A percentile compares a stretch with the other conserved stretches of the same genome.
Evolutionary conservation across 2,329 filamentous ascomycete genomes (phyloP).

Genomic region (Biscogniauxia mediterranea): DNA sequence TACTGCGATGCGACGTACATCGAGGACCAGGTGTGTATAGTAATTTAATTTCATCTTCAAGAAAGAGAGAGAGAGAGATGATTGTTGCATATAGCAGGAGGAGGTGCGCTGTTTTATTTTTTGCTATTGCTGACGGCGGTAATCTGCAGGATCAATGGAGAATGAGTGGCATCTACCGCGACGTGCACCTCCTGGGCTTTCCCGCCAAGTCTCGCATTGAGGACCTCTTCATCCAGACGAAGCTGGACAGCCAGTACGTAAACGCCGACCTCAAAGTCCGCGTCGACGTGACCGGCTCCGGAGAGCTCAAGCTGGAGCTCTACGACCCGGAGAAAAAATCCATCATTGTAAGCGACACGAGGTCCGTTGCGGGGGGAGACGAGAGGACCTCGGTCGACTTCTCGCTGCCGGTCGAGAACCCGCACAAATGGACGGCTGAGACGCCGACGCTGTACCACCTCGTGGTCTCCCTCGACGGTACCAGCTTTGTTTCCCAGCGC

Average conservation of each 20-base stretch:
- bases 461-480: slow-evolving; percentile 23
- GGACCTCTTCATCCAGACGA: slow-evolving; percentile 53
- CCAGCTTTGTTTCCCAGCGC: slow-evolving; percentile 42
- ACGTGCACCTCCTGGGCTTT: slow-evolving; percentile 59
- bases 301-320: slow-evolving; percentile 58
- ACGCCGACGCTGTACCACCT: slow-evolving; percentile 54
- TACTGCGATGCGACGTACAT: slow-evolving; percentile 61
- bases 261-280: slow-evolving; percentile 47
- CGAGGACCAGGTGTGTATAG: slow-evolving; percentile 46
- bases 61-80: too few relatives aligned
- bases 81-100: background rate
- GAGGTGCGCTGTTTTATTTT: too few relatives aligned
- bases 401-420: slow-evolving; percentile 39
- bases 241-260: slow-evolving; percentile 50
- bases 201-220: slow-evolving; percentile 52
- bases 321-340: slow-evolving; percentile 54
- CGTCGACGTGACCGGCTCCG: slow-evolving; percentile 49
- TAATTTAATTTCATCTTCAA: too few relatives aligned
- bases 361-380: slow-evolving; percentile 34
- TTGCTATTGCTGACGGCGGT: slow-evolving; percentile 4
- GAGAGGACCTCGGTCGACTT: slow-evolving; percentile 15
- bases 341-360: slow-evolving; percentile 56
- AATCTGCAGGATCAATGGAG: slow-evolving; percentile 55
- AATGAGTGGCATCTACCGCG: slow-evolving; percentile 49
- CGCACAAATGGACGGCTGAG: slow-evolving; percentile 62